Evolutionary conservation across 169 alveolate species (phyloP).

Genomic region (Eimeria acervulina): DNA sequence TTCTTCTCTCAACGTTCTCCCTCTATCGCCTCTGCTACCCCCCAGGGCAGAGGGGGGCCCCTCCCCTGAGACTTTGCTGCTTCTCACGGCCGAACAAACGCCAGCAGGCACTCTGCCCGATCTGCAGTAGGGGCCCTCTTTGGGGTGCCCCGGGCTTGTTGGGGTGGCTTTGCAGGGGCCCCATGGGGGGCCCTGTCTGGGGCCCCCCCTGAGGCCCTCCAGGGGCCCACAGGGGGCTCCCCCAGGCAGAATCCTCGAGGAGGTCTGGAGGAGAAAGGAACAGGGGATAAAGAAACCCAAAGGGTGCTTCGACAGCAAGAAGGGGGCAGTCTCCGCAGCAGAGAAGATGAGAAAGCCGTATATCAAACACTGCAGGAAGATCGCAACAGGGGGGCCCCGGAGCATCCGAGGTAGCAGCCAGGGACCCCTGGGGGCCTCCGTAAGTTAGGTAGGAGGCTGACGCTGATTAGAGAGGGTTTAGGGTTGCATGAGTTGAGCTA

Average conservation of each 20-base stretch:
- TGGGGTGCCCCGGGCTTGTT: not conserved
- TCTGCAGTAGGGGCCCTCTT: not conserved
- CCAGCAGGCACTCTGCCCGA: not conserved
- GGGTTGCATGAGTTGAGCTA: not conserved
- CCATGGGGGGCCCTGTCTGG: no score
- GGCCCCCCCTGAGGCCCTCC: not conserved
- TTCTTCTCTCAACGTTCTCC: not conserved
- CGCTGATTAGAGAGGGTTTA: not conserved
- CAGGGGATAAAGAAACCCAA: not conserved
- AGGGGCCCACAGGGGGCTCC: not conserved
- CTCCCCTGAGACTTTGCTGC: not conserved
- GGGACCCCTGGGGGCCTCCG: conserved; percentile 6
- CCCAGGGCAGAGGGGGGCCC: not conserved
- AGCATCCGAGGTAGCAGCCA: not conserved
- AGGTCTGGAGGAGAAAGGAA: not conserved
- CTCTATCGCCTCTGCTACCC: not conserved
- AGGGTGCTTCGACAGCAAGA: not conserved
- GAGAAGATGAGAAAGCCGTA: not conserved
- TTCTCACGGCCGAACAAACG: not conserved
- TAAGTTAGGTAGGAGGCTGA: not conserved
- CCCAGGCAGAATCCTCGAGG: not conserved
- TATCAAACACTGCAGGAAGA: not conserved
- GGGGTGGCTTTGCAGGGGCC: not conserved
- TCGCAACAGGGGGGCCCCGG: not conserved
- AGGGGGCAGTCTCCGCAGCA: not conserved